Evolutionary conservation across 2,329 filamentous ascomycete genomes (phyloP).

Genomic region (Neopestalotiopsis sp.): DNA sequence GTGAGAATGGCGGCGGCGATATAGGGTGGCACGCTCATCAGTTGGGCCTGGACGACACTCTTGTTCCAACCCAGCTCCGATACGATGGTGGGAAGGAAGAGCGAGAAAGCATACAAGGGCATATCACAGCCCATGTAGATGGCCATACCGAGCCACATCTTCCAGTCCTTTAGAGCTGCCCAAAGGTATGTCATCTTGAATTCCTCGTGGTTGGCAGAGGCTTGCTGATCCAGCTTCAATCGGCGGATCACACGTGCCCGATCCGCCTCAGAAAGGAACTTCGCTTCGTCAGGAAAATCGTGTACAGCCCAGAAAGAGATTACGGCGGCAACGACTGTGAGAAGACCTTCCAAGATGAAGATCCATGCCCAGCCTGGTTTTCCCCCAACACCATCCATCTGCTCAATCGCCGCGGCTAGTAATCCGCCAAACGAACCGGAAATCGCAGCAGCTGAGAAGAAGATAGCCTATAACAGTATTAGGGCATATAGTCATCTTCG

Average conservation of each 20-base stretch:
- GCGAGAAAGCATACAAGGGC: conserved; percentile 74
- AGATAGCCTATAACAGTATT: conserved; percentile 58
- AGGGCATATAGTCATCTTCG: neutral
- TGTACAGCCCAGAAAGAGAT: conserved; percentile 79
- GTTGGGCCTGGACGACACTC: conserved; percentile 64
- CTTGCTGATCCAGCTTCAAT: conserved; percentile 73
- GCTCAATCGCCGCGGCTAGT: conserved; percentile 72
- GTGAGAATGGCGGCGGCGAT: conserved; percentile 73
- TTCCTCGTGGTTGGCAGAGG: conserved; percentile 74
- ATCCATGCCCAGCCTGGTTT: conserved; percentile 68
- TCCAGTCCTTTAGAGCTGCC: conserved; percentile 79
- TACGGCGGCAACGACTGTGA: conserved; percentile 72
- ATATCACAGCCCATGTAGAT: conserved; percentile 81
- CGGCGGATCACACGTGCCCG: conserved; percentile 74
- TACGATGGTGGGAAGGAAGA: conserved; percentile 84
- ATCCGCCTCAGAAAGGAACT: conserved; percentile 73
- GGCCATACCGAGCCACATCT: conserved; percentile 76
- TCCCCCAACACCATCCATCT: conserved; percentile 68
- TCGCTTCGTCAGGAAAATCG: conserved; percentile 80
- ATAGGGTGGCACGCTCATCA: conserved; percentile 79
- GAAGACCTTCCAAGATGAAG: conserved; percentile 72
- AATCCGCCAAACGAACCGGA: conserved; percentile 80
- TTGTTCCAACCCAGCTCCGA: conserved; percentile 50
- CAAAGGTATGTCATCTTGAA: conserved; percentile 77
- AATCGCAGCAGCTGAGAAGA: conserved; percentile 82